Evolutionary conservation across 2,329 filamentous ascomycete genomes (phyloP), one percentile per base, ranked within the genome.

Genomic region (Bipolaris victoriae): DNA sequence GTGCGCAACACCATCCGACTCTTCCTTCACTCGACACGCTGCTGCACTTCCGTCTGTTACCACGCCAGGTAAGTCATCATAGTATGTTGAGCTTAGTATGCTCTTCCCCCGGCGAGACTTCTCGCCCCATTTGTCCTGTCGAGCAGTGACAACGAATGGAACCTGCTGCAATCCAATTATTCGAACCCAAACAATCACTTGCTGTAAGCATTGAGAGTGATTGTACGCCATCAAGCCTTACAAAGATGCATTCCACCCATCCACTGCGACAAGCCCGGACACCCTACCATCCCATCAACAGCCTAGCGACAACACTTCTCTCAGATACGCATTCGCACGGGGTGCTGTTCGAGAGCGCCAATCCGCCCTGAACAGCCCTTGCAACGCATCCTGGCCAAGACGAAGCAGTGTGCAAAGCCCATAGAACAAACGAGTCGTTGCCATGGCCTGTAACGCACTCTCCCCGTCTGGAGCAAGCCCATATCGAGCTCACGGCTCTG

Each of bases 341-440:
- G 11, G 52, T 36, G 44, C 58, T 58, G 55, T 44, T 57, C 52
- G 56, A 63, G 47, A 49, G 57, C 57, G 50, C 46, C 59, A 64
- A 41, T 41, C 55, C 55, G 43, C 29, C 18, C 31, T 39, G 6
- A 24, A 45, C 39, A 49, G 55, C 40, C 20, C 35, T 13, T 46
- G 26, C 48, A 37, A 29, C 4, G 2, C 7, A n/a, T 31, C 18
- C 11, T 10, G 18, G 46, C 20, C 26, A 40, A 40, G 18, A 46
- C 35, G 18, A 48, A 45, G 3, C 26, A 45, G 31, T 5, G 29
- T 33, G 39, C 37, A 35, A 36, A 39, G n/a, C 33, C 16, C 18
- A 20, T 41, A 16, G 45, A 35, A 40, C 35, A 33, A 35, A 33
- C 22, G 24, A 24, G 29, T 5, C 26, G 40, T 16, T 29, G 36